These are phyloP conservation scores for Lagerstroemia fauriei DNA, from an alignment of 441 rosid species.

Conservation along the genomic window DNA sequence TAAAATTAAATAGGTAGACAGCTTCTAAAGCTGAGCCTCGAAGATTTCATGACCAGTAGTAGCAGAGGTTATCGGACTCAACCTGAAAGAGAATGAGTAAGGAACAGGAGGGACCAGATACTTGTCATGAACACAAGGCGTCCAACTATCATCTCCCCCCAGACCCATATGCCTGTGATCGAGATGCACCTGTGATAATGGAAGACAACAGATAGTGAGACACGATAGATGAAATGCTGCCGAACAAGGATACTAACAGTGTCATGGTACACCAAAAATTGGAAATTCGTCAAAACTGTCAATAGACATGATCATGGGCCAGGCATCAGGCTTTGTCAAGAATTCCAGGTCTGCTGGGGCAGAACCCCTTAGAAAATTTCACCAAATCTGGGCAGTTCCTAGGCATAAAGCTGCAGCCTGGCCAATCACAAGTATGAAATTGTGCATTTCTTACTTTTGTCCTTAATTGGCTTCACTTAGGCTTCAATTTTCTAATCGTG, in stretches of 20 bases:
- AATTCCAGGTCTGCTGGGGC: no score
- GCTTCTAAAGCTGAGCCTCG: slow-evolving; percentile 53
- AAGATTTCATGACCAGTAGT: slow-evolving; percentile 54
- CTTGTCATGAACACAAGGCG: slow-evolving; percentile 71
- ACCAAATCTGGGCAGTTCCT: no score
- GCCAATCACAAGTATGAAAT: background rate
- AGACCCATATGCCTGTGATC: slow-evolving; percentile 97
- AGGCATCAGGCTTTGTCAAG: background rate
- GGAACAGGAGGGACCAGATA: slow-evolving; percentile 72
- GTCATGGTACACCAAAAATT: background rate
- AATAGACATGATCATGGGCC: background rate
- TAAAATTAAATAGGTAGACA: background rate
- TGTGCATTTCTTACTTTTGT: no score
- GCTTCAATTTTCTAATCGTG: no score
- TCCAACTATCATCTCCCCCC: slow-evolving; percentile 94
- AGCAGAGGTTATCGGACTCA: slow-evolving; percentile 63
- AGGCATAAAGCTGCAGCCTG: background rate
- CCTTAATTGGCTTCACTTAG: no score
- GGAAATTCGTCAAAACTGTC: no score
- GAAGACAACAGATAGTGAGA: background rate
- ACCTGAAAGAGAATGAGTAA: slow-evolving; percentile 46
- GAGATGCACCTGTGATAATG: slow-evolving; percentile 72
- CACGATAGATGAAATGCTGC: background rate
- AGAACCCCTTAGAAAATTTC: no score
- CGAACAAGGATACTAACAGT: background rate